Evolutionary conservation across 2,329 filamentous ascomycete genomes (phyloP).

Genomic region (Colletotrichum tropicale): DNA sequence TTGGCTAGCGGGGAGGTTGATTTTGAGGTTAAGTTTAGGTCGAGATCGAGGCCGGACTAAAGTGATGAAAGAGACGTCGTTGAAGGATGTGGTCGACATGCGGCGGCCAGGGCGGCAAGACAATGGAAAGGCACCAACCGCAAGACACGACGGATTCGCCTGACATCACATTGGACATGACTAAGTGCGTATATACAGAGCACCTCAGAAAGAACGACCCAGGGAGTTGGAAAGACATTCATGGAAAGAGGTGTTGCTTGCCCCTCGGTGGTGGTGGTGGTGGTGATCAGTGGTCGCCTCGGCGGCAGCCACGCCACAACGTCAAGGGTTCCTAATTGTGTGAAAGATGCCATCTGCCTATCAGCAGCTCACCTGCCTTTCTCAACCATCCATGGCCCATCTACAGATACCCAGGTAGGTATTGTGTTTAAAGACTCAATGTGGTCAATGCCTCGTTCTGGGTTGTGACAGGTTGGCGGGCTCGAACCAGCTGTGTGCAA

Average conservation of each 20-base stretch:
- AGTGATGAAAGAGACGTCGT: not conserved
- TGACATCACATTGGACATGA: not conserved
- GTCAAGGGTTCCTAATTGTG: not conserved
- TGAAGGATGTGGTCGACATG: not conserved
- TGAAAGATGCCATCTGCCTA: not conserved
- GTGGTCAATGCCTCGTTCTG: not conserved
- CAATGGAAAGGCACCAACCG: not conserved
- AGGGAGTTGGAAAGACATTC: not conserved
- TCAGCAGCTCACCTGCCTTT: not conserved
- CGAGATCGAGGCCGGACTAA: not conserved
- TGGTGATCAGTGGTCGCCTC: not conserved
- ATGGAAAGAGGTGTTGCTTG: not conserved
- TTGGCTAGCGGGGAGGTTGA: not conserved
- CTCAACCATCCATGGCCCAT: not conserved
- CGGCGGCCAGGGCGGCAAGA: constrained; percentile 8
- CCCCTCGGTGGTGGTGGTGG: not conserved
- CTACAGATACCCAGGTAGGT: not conserved
- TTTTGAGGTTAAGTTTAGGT: not conserved
- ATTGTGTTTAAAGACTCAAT: not conserved
- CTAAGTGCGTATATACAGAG: too few species aligned
- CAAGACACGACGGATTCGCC: not conserved
- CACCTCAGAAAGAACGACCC: too few species aligned
- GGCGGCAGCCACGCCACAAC: not conserved
- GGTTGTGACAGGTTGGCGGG: not conserved
- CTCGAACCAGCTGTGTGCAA: not conserved